Base-by-base conservation (phyloP, 805 yeast species). In the Myxozyma mucilagina region DNA sequence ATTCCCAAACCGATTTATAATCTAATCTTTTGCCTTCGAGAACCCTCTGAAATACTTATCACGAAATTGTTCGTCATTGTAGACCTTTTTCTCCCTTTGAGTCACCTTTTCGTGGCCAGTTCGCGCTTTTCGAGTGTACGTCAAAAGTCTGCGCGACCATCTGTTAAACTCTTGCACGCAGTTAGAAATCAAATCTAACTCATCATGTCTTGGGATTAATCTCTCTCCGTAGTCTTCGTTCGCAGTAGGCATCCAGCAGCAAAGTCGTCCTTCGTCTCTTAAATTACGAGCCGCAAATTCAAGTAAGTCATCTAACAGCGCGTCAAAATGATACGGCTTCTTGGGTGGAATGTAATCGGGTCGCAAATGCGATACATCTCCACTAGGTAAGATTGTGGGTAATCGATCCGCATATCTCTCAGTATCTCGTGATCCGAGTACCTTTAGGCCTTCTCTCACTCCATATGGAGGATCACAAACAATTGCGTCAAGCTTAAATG, bases 381-480 rank as follows among this genome's bases (percentile, higher is more conserved):
- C 68, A n/a, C 64, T 59, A 10, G 60, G 57, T 7, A 62, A 48
- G 4, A 35, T n/a, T 14, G 63, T 64, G n/a, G 65, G 60, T 43
- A 24, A 44, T 32, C 43, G 39, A 0, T 93, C 96, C 9, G 76
- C 82, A 47, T 87, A 87, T 69, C 82, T 84, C 57, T 80, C 85
- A 1, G 86, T 86, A 53, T 86, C 82, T 65, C 82, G 84, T 4
- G 96, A 88, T 4, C 99, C 99, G 57, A 96, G 84, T 0, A 91
- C 97, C 72, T 90, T 91, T 56, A 94, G 82, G 3, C 98, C 96
- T 73, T 94, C 99, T 68, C 99, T 80, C 1, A 94, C 96, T 11
- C 99, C 99, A 73, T 94, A 94, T 0, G 99, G 99, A 1, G 99
- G 99, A 74, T 94, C 99, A 71, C 97, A 91, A 1, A 93, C 83